Conservation (phyloP, 192 early-diverging fungal genomes). For the Cladochytrium replicatum region DNA sequence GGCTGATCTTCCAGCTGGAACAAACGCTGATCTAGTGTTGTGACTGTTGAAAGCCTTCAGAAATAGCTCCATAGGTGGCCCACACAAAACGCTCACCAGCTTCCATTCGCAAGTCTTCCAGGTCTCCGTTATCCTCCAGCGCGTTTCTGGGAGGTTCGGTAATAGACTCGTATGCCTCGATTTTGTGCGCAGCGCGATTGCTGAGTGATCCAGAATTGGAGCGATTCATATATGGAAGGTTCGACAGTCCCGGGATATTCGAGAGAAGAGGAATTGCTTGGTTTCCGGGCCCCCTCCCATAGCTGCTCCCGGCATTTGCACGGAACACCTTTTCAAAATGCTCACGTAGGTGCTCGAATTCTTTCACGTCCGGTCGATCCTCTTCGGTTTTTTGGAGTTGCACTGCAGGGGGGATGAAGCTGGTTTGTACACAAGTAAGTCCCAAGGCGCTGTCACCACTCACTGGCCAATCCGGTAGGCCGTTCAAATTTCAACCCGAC, state of each 20-base stretch:
- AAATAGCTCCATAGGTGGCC: slow-evolving; percentile 27
- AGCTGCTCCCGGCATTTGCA: no score
- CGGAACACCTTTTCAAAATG: slow-evolving; percentile 74
- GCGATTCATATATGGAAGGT: no score
- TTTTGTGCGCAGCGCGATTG: no score
- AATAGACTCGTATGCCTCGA: no score
- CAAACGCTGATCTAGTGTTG: slow-evolving; percentile 51
- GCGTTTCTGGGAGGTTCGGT: no score
- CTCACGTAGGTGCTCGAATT: slow-evolving; percentile 75
- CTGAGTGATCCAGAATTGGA: no score
- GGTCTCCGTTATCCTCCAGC: no score
- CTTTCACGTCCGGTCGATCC: slow-evolving; percentile 52
- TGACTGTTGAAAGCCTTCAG: slow-evolving; percentile 29
- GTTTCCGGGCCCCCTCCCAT: no score
- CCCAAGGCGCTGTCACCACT: background rate
- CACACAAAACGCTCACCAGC: slow-evolving; percentile 31
- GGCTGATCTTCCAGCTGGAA: slow-evolving; percentile 56
- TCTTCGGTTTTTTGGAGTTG: slow-evolving; percentile 79
- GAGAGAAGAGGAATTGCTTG: no score
- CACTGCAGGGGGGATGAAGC: slow-evolving; percentile 22
- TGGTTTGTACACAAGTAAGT: background rate
- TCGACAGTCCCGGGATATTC: no score
- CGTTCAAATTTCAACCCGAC: slow-evolving; percentile 90
- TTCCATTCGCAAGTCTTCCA: no score
- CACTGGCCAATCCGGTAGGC: slow-evolving; percentile 80